Conservation (phyloP, 2,329 filamentous ascomycete species). For the Whalleya microplaca region DNA sequence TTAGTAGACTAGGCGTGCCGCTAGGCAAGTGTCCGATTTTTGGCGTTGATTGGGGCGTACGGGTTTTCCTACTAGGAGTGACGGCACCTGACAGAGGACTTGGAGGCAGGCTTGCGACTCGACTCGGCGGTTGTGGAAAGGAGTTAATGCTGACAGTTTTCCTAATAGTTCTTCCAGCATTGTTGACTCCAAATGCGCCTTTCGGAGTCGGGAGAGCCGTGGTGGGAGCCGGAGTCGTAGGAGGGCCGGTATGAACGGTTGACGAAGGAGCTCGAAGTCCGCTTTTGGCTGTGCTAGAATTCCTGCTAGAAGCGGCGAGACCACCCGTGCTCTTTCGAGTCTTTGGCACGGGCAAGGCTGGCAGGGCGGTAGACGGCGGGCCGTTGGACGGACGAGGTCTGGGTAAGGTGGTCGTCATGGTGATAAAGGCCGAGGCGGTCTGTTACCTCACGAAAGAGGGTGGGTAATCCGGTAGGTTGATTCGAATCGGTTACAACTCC, state of each 20-base stretch:
- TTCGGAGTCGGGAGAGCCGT: slow-evolving; percentile 61
- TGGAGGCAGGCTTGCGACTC: slow-evolving; percentile 64
- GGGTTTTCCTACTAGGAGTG: slow-evolving; percentile 53
- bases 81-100: slow-evolving; percentile 59
- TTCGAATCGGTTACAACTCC: slow-evolving; percentile 11
- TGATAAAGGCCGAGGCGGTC: slow-evolving; percentile 28
- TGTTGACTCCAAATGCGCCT: slow-evolving; percentile 58
- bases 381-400: slow-evolving; percentile 70
- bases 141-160: slow-evolving; percentile 93
- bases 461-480: slow-evolving; percentile 7
- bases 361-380: slow-evolving; percentile 72
- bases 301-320: slow-evolving; percentile 47
- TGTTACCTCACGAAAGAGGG: slow-evolving; percentile 12
- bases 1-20: slow-evolving; percentile 73
- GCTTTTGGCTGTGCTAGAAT: slow-evolving; percentile 57
- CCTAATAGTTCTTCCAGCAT: slow-evolving; percentile 70
- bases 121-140: slow-evolving; percentile 86
- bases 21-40: slow-evolving; percentile 54
- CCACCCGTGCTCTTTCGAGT: slow-evolving; percentile 67
- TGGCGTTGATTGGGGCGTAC: slow-evolving; percentile 55
- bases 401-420: slow-evolving; percentile 66
- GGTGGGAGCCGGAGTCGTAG: slow-evolving; percentile 54
- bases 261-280: slow-evolving; percentile 63
- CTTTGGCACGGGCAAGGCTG: slow-evolving; percentile 74
- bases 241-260: slow-evolving; percentile 51